Evolutionary conservation across 2,329 filamentous ascomycete species (phyloP).

Genomic region (Ophiostoma quercus): DNA sequence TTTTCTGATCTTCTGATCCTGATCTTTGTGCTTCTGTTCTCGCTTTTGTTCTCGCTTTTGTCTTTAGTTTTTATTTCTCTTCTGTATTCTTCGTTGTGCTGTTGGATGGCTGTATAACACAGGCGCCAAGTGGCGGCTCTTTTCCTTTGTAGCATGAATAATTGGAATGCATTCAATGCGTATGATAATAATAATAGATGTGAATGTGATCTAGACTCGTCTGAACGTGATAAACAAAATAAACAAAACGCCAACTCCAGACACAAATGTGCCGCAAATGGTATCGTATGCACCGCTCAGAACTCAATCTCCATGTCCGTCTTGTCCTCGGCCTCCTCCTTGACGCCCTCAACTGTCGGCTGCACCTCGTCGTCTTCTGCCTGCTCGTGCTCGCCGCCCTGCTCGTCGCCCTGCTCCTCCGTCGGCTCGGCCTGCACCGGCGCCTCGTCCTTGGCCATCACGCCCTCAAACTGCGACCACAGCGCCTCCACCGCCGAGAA

Average conservation of each 20-base stretch:
- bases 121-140: neutral
- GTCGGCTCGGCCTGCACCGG: constrained; percentile 27
- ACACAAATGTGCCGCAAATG: neutral
- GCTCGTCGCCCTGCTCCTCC: neutral
- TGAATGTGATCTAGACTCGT: neutral
- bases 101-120: constrained; percentile 9
- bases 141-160: constrained; percentile 14
- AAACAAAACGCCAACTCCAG: neutral
- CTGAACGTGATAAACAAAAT: neutral
- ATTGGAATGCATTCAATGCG: constrained; percentile 15
- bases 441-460: constrained; percentile 65
- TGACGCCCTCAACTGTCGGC: neutral
- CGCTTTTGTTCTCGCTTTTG: neutral
- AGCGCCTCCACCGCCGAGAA: constrained; percentile 95
- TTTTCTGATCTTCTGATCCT: neutral
- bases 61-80: neutral
- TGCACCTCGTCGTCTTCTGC: neutral
- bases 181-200: neutral
- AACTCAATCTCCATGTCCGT: constrained; percentile 12
- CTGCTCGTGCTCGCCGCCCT: neutral
- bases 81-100: neutral
- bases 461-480: constrained; percentile 95
- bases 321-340: constrained; percentile 6
- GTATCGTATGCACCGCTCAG: neutral
- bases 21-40: neutral